A percentile compares a stretch with the other conserved stretches of the same genome.
Evolutionary conservation across 1,139 yeast species (phyloP).

Genomic region (Candida freyschussii): DNA sequence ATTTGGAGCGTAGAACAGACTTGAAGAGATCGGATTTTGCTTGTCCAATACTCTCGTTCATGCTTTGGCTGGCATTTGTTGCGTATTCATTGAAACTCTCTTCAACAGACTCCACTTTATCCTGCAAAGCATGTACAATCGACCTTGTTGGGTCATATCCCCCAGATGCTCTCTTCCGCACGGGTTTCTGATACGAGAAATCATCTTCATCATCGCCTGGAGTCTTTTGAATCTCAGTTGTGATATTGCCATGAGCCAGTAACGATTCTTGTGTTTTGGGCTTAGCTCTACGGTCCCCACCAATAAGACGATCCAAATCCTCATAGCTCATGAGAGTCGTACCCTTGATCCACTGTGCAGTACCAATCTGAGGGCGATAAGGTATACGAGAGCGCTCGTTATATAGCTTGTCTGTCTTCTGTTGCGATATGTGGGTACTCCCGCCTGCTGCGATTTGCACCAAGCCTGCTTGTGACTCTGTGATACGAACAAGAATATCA

Average conservation of each 20-base stretch:
- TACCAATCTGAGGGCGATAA: conserved; percentile 72
- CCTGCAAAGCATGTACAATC: conserved; percentile 45
- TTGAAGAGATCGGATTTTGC: conserved; percentile 48
- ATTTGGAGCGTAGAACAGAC: conserved; percentile 47
- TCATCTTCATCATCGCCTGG: conserved; percentile 26
- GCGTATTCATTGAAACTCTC: conserved; percentile 58
- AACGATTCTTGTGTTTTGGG: conserved; percentile 52
- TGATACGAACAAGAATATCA: conserved; percentile 60
- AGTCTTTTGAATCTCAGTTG: conserved; percentile 26
- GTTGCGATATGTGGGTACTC: conserved; percentile 25
- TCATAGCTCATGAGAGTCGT: conserved; percentile 51
- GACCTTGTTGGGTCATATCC: conserved; percentile 34
- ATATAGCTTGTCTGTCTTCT: conserved; percentile 43
- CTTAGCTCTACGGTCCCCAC: conserved; percentile 55
- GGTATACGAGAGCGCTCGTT: conserved; percentile 62
- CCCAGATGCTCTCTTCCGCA: conserved; percentile 33
- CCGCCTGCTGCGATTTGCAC: conserved; percentile 39
- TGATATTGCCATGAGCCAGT: conserved; percentile 53
- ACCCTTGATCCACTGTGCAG: conserved; percentile 87
- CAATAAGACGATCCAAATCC: conserved; percentile 55
- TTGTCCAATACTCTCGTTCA: conserved; percentile 48
- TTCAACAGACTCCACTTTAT: conserved; percentile 50
- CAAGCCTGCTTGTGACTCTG: conserved; percentile 52
- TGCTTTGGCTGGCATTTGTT: conserved; percentile 45
- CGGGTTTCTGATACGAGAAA: conserved; percentile 47